Evolutionary conservation across 164 flowering plant species (phyloP), one percentile per base, ranked within the genome.

Genomic region (Umbellularia californica): DNA sequence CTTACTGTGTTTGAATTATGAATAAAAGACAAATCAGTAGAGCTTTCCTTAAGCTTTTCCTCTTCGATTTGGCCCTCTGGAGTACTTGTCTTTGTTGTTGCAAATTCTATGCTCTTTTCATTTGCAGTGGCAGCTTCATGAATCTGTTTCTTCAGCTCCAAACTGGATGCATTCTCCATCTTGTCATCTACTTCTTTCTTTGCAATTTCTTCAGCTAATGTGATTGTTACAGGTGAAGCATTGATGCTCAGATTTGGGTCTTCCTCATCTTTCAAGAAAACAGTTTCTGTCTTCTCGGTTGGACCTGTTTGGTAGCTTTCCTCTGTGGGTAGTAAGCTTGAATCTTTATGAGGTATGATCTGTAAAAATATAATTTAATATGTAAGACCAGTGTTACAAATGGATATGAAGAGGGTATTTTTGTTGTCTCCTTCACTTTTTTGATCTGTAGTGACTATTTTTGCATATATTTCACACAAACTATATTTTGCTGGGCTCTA

Each of bases 141-240:
- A 41, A 71, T 68, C 30, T 23, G 65, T 28, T 77, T 78, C 27
- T 76, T 71, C 47, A 50, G 52, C 58, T 24, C 75, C 17, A 50
- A 25, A 19, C 68, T 55, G 47, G 77, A 70, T 25, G 47, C 25
- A 28, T 79, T 75, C 67, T 65, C 75, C 25, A 71, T 64, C 60
- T 33, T 51, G 17, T 55, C 70, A 52, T 52, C 60, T 71, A 51
- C 69, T 71, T 75, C 69, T 58, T 72, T 69, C 35, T 20, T 15
- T 47, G 60, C 50, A 27, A 55, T 73, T 78, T 78, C 83, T 74
- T 81, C 70, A 35, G 72, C 65, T 70, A 73, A 47, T 58, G 72
- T 51, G 28, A 24, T 22, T 70, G 70, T 60, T 20, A n/a, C 51
- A 58, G 50, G 50, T 68, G 30, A n/a, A 15, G 30, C 65, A 24